Base-by-base conservation (phyloP, 768 basidiomycete species). In the Porphyrellus cyaneotinctus region DNA sequence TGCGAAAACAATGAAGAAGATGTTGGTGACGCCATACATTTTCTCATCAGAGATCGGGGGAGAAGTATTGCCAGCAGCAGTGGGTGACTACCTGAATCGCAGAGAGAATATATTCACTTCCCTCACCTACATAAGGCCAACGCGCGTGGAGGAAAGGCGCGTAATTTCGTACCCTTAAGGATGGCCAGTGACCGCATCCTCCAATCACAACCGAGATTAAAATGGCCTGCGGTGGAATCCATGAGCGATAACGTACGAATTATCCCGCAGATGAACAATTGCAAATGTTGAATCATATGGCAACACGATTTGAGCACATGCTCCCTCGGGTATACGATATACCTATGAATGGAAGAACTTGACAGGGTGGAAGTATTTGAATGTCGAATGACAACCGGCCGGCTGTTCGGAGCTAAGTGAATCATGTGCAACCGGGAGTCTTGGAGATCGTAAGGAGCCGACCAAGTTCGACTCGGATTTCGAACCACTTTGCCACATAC, bases 1-100 rank as follows among this genome's bases (percentile, higher is more conserved):
- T n/a, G 76, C 63, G 42, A 72, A 50, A 24, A 70, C 57, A 2
- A 75, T 54, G 53, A 62, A 72, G 6, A 60, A 2, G 22, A 53
- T 49, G 8, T 54, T 58, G 38, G 31, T 23, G 23, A 11, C 17
- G 22, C 35, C 51, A 28, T 45, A 11, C 59, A 62, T 62, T 23
- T 37, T 33, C 36, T 26, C 45, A 28, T 23, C 18, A 36, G 37
- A 18, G 6, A 35, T 26, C 26, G 14, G 26, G 32, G 22, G 39
- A 18, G 37, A 43, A 24, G 18, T 28, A 33, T 52, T n/a, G n/a
- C 2, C 17, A 33, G 35, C 15, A n/a, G 38, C 15, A 20, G 28
- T 5, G 22, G 28, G 43, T n/a, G 43, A 30, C n/a, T n/a, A n/a
- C n/a, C n/a, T n/a, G n/a, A n/a, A 14, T 18, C 38, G 3, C 7